Base-by-base conservation (phyloP, 192 early-diverging fungal genomes). In the Mycoemilia scoparia region DNA sequence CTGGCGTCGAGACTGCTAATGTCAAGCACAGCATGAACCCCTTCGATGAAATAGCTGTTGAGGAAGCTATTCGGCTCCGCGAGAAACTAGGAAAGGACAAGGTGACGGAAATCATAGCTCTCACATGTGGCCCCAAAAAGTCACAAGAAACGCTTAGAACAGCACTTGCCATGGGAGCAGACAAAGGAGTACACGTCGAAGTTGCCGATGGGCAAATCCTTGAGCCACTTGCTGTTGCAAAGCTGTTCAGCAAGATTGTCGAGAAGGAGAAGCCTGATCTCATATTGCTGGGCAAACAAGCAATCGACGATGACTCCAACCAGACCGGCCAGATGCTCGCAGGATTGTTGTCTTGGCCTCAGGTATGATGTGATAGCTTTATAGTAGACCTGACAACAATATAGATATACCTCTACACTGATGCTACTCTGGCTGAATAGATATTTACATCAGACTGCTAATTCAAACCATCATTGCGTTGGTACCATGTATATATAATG, bases 11-110 rank as follows among this genome's bases (percentile, higher is more conserved):
- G 58, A 85, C 82, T 15, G 66, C 66, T 24, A 84, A 79, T 50
- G 75, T 93, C 39, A 93, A 92, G 72, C 93, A 98, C 73, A 83
- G 79, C 45, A 87, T 98, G 81, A 98, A 98, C 63, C 93, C 93
- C 25, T 98, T 98, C 60, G 90, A 95, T 57, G 93, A 98, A 51
- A 98, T 98, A 53, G 93, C 88, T n/a, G 64, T 95, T 8, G 90
- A 98, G 53, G 84, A 90, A 54, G 93, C 93, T 24, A 70, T 98
- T 29, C 70, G 77, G 18, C 70, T 98, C 56, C 86, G 82, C 69
- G 89, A 98, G 60, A 74, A 71, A 38, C 52, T 68, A 29, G 76
- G 69, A 26, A 69, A 67, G 39, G 44, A 64, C 32, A 36, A 41
- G 26, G 63, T 66, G n/a, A 55, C 58, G 32, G 88, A 95, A 38